These are phyloP conservation scores for Rhodotorula kratochvilovae DNA, from an alignment of 768 basidiomycete genomes.

Conservation along the genomic window DNA sequence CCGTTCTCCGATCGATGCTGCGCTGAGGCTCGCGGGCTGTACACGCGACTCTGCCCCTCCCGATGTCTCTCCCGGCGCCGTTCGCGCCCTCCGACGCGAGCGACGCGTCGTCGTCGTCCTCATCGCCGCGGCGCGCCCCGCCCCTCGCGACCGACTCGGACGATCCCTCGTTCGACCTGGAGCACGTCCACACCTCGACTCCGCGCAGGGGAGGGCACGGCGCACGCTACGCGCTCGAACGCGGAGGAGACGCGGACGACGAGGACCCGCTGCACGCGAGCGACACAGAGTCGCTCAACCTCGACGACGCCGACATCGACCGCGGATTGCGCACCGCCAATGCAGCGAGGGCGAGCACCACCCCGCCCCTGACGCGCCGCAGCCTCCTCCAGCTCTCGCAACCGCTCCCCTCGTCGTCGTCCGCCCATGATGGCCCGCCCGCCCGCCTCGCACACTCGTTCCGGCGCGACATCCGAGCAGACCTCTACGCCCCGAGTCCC, in stretches of 20 bases:
- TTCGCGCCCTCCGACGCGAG: neutral
- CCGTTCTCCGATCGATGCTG: neutral
- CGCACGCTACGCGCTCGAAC: neutral
- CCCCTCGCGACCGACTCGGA: neutral
- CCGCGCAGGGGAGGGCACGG: slow-evolving; percentile 3
- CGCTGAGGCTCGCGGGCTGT: neutral
- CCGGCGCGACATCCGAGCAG: neutral
- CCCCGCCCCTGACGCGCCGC: slow-evolving; percentile 20
- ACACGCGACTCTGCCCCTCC: neutral
- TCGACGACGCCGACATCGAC: slow-evolving; percentile 2
- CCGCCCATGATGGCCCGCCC: neutral
- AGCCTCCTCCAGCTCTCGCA: slow-evolving; percentile 1
- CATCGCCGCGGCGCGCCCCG: neutral
- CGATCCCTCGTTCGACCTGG: slow-evolving; percentile 14
- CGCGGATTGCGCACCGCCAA: neutral
- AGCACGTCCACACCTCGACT: slow-evolving; percentile 14
- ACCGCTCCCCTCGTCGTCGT: neutral
- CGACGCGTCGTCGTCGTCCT: neutral
- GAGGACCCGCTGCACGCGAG: slow-evolving; percentile 21
- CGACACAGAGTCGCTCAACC: slow-evolving; percentile 29
- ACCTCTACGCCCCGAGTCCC: slow-evolving; percentile 19
- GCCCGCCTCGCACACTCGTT: neutral
- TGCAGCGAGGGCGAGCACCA: neutral
- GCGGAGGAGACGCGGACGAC: neutral
- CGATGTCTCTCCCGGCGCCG: neutral